Evolutionary conservation across 2,329 filamentous ascomycete genomes (phyloP).

Genomic region (Xylaria sp.): DNA sequence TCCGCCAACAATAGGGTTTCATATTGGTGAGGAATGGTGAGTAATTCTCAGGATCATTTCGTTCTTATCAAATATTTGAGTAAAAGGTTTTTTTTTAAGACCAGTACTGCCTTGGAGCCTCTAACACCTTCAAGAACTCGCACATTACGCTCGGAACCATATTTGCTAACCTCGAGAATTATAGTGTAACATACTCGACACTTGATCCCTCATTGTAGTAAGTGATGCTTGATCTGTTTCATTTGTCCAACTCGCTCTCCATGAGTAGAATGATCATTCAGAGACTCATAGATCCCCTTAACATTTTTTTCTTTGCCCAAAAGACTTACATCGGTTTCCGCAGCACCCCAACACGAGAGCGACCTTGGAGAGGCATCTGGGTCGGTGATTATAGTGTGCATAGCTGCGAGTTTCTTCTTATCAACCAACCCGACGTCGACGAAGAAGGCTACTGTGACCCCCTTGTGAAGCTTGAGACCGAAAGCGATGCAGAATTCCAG

Average conservation of each 20-base stretch:
- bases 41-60: neutral
- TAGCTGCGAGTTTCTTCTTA: slow-evolving; percentile 86
- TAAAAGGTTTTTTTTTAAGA: neutral
- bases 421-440: slow-evolving; percentile 77
- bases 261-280: neutral
- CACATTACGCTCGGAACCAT: neutral
- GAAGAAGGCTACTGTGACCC: slow-evolving; percentile 57
- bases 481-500: slow-evolving; percentile 61
- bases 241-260: neutral
- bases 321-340: slow-evolving; percentile 14
- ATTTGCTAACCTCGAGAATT: neutral
- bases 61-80: neutral
- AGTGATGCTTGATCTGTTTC: slow-evolving; percentile 10
- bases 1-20: slow-evolving; percentile 57
- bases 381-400: slow-evolving; percentile 90
- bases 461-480: slow-evolving; percentile 54
- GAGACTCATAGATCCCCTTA: too few species aligned
- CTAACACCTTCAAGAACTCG: neutral
- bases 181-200: slow-evolving; percentile 73
- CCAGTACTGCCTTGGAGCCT: neutral
- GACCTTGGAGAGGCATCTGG: slow-evolving; percentile 92
- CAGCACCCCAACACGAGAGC: slow-evolving; percentile 76
- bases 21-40: slow-evolving; percentile 60
- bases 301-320: neutral
- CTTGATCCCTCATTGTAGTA: slow-evolving; percentile 76